A percentile compares a stretch with the other conserved stretches of the same genome.
Evolutionary conservation across 345 rosid species (phyloP).

Genomic region (Eucalyptus erythrocorys): DNA sequence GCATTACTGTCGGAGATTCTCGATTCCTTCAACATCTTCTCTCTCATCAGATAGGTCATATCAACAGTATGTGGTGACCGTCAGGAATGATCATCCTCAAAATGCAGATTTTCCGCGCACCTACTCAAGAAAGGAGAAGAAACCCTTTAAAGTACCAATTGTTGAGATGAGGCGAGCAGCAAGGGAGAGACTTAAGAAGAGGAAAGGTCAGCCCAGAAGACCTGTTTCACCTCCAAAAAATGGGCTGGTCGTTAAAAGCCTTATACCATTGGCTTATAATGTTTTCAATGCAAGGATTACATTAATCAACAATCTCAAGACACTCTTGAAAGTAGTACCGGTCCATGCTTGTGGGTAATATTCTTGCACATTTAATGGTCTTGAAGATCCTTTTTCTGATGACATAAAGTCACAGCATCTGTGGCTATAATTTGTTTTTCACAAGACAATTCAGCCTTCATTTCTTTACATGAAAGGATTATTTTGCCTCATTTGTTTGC

Average conservation of each 20-base stretch:
- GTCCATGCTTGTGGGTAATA: slow-evolving; percentile 89
- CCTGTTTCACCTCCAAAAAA: slow-evolving; percentile 60
- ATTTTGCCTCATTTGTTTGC: background rate
- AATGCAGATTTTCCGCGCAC: slow-evolving; percentile 74
- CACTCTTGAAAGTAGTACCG: slow-evolving; percentile 67
- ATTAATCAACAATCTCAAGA: slow-evolving; percentile 71
- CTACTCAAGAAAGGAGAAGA: slow-evolving; percentile 71
- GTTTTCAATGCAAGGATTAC: slow-evolving; percentile 60
- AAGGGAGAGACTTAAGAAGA: slow-evolving; percentile 75
- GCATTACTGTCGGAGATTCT: slow-evolving; percentile 16
- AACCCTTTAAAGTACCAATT: slow-evolving; percentile 77
- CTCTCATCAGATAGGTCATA: slow-evolving; percentile 13
- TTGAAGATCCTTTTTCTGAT: background rate
- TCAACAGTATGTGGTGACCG: slow-evolving; percentile 10
- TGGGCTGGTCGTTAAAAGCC: slow-evolving; percentile 61
- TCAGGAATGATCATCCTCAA: slow-evolving; percentile 58
- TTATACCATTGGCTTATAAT: slow-evolving; percentile 61
- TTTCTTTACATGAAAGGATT: background rate
- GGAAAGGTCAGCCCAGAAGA: slow-evolving; percentile 49
- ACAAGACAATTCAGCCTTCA: background rate
- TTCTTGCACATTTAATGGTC: background rate
- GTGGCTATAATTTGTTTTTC: background rate
- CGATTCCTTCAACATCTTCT: slow-evolving; percentile 10
- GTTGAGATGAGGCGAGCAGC: slow-evolving; percentile 88
- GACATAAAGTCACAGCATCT: background rate